Evolutionary conservation across 169 alveolate genomes (phyloP).

Genomic region (Plasmodium sp.): DNA sequence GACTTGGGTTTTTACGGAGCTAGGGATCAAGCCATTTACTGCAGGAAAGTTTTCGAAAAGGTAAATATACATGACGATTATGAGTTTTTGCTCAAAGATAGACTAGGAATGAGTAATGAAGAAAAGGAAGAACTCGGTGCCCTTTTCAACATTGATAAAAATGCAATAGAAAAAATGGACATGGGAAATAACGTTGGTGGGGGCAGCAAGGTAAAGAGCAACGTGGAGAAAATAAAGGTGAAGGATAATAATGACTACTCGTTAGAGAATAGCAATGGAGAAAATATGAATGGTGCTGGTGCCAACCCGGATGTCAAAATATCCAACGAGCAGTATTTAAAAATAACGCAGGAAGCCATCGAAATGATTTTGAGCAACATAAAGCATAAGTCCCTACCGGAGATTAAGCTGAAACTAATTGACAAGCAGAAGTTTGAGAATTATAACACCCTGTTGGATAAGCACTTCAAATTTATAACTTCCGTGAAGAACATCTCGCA

Average conservation of each 20-base stretch:
- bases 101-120: slow-evolving; percentile 42
- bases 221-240: slow-evolving; percentile 12
- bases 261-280: neutral
- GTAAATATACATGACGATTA: slow-evolving; percentile 46
- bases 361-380: slow-evolving; percentile 70
- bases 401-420: slow-evolving; percentile 46
- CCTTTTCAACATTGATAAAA: slow-evolving; percentile 40
- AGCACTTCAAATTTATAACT: slow-evolving; percentile 61
- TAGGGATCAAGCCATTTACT: slow-evolving; percentile 55
- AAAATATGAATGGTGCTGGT: slow-evolving; percentile 3
- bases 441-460: slow-evolving; percentile 58
- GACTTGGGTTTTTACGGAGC: slow-evolving; percentile 70
- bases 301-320: slow-evolving; percentile 29
- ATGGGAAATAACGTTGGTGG: neutral
- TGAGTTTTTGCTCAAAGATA: slow-evolving; percentile 42
- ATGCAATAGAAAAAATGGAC: slow-evolving; percentile 23
- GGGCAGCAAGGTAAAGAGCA: slow-evolving; percentile 9
- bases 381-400: slow-evolving; percentile 65
- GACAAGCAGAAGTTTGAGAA: slow-evolving; percentile 56
- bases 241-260: slow-evolving; percentile 9
- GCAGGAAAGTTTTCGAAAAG: slow-evolving; percentile 64
- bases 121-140: slow-evolving; percentile 46
- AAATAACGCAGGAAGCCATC: slow-evolving; percentile 66
- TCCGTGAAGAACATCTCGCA: slow-evolving; percentile 65
- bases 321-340: slow-evolving; percentile 66